A percentile compares a stretch with the other conserved stretches of the same genome.
Conservation (phyloP, 2,329 filamentous ascomycete genomes). For the Cyphellophora europaea region DNA sequence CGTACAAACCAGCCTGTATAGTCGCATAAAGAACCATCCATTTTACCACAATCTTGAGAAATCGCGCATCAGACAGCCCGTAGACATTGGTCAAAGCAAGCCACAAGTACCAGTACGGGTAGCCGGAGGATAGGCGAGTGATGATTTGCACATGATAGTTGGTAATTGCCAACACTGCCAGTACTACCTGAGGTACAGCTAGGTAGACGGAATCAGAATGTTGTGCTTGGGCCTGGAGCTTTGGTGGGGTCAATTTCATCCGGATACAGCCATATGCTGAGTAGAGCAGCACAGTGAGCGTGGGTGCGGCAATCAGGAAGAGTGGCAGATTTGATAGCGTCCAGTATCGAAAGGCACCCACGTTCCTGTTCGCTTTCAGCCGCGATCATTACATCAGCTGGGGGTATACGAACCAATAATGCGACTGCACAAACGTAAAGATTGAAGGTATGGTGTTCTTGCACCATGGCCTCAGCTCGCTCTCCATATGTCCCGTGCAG, state of each 20-base stretch:
- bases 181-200: constrained; percentile 61
- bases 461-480: constrained; percentile 61
- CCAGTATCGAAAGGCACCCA: constrained; percentile 87
- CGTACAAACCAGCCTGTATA: constrained; percentile 75
- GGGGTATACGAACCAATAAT: constrained; percentile 66
- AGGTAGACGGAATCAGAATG: constrained; percentile 31
- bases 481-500: constrained; percentile 38
- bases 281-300: constrained; percentile 56
- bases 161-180: constrained; percentile 63
- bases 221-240: too few species aligned
- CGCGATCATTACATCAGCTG: background rate
- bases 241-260: constrained; percentile 6
- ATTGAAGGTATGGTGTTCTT: constrained; percentile 65
- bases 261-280: constrained; percentile 37
- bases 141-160: constrained; percentile 93
- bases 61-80: constrained; percentile 14
- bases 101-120: constrained; percentile 83
- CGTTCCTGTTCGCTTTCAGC: constrained; percentile 53
- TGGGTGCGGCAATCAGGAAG: constrained; percentile 73
- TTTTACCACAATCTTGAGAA: constrained; percentile 37
- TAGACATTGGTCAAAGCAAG: constrained; percentile 42
- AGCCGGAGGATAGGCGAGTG: constrained; percentile 77
- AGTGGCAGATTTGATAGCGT: constrained; percentile 74
- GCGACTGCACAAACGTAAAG: constrained; percentile 77
- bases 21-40: constrained; percentile 74